These are phyloP conservation scores for Fragaria nilgerrensis DNA, from an alignment of 306 rosid genomes.

Conservation along the genomic window DNA sequence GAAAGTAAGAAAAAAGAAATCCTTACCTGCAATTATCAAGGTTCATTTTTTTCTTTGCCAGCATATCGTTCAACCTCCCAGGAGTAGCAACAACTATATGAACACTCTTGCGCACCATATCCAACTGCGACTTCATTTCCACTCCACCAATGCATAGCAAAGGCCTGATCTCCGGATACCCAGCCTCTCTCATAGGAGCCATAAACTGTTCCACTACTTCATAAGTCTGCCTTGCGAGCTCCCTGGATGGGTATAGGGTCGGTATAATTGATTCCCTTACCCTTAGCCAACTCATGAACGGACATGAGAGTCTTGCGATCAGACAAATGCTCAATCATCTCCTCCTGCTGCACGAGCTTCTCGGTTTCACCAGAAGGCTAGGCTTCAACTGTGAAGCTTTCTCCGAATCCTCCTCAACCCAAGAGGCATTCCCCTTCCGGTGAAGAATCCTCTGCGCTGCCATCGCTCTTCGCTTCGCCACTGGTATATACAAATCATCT, in stretches of 20 bases:
- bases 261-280: conserved; percentile 71
- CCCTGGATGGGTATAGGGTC: conserved; percentile 94
- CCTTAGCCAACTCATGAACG: conserved; percentile 87
- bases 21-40: conserved; percentile 75
- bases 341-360: conserved; percentile 82
- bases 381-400: conserved; percentile 82
- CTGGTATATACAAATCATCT: too few relatives aligned
- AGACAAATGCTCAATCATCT: conserved; percentile 81
- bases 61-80: conserved; percentile 92
- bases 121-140: conserved; percentile 82
- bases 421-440: conserved; percentile 66
- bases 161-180: conserved; percentile 84
- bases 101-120: conserved; percentile 83
- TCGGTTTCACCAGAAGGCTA: too few relatives aligned
- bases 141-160: conserved; percentile 95
- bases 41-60: conserved; percentile 90
- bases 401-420: conserved; percentile 67
- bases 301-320: conserved; percentile 86
- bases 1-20: background rate
- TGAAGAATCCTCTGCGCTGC: too few relatives aligned
- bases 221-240: conserved; percentile 79
- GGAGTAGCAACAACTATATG: conserved; percentile 97
- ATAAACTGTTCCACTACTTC: conserved; percentile 82
- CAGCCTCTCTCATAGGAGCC: conserved; percentile 76
- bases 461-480: too few relatives aligned